These are phyloP conservation scores for Cyclostephanos tholiformis DNA, from an alignment of 108 stramenopile genomes.

Conservation along the genomic window DNA sequence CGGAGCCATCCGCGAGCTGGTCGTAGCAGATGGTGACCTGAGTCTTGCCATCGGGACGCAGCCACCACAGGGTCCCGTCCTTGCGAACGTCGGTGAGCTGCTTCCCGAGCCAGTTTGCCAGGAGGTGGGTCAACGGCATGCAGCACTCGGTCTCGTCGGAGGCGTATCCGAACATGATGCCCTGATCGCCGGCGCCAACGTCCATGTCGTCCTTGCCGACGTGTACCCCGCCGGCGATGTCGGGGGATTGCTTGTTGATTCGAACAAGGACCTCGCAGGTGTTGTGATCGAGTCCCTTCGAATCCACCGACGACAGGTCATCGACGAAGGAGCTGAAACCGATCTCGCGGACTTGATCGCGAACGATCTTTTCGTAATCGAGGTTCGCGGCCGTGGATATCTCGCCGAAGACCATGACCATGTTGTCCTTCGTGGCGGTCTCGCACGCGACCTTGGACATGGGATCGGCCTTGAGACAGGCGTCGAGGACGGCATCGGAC, in stretches of 20 bases:
- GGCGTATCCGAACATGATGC: conserved; percentile 99
- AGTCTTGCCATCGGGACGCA: conserved; percentile 98
- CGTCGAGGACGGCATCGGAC: conserved; percentile 96
- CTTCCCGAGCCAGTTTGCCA: conserved; percentile 93
- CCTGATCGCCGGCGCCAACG: conserved; percentile 98
- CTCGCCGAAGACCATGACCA: conserved; percentile 99
- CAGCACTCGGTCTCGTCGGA: conserved; percentile 93
- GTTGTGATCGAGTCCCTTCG: conserved; percentile 96
- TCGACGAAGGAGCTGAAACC: conserved; percentile 92
- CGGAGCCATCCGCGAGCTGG: conserved; percentile 85
- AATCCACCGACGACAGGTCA: conserved; percentile 70
- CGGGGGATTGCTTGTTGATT: conserved; percentile 98
- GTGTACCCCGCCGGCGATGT: conserved; percentile 97
- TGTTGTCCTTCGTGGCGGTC: conserved; percentile 98
- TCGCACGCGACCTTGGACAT: conserved; percentile 97
- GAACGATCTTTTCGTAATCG: conserved; percentile 96
- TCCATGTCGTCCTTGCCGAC: conserved; percentile 91
- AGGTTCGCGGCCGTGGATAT: conserved; percentile 96
- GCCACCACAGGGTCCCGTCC: conserved; percentile 92
- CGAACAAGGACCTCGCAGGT: conserved; percentile 96
- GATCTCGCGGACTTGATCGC: conserved; percentile 95
- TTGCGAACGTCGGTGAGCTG: conserved; percentile 97
- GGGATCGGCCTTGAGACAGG: conserved; percentile 93
- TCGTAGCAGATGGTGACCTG: conserved; percentile 97
- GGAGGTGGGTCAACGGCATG: conserved; percentile 97